Conservation (phyloP, 2,329 filamentous ascomycete species). For the Dactylellina haptotyla region DNA sequence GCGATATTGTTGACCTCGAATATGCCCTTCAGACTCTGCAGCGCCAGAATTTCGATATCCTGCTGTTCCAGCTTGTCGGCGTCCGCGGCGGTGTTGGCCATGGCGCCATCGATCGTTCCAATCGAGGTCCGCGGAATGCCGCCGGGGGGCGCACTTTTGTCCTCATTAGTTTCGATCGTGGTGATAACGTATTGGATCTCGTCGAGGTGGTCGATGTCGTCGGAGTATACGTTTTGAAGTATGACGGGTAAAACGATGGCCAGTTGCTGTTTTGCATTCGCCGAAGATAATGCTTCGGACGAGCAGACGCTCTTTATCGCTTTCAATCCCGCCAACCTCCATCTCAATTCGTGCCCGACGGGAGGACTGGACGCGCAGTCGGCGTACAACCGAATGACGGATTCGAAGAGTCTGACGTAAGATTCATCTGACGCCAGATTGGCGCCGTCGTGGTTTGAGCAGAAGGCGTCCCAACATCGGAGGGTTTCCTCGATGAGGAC, state of each 20-base stretch:
- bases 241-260: slow-evolving; percentile 83
- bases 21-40: slow-evolving; percentile 86
- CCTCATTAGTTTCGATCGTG: slow-evolving; percentile 61
- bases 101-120: slow-evolving; percentile 74
- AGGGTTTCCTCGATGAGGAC: slow-evolving; percentile 92
- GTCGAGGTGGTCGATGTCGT: slow-evolving; percentile 75
- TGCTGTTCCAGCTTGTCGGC: slow-evolving; percentile 90
- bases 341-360: slow-evolving; percentile 79
- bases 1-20: slow-evolving; percentile 82
- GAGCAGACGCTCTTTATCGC: slow-evolving; percentile 72
- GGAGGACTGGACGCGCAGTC: slow-evolving; percentile 69
- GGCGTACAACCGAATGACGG: slow-evolving; percentile 82
- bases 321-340: slow-evolving; percentile 77
- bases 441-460: slow-evolving; percentile 85
- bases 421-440: slow-evolving; percentile 85
- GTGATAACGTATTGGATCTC: slow-evolving; percentile 70
- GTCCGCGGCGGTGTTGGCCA: slow-evolving; percentile 83
- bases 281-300: slow-evolving; percentile 81
- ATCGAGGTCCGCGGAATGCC: slow-evolving; percentile 72
- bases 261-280: slow-evolving; percentile 80
- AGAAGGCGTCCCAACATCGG: slow-evolving; percentile 86
- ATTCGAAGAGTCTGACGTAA: slow-evolving; percentile 83
- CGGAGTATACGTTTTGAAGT: slow-evolving; percentile 84
- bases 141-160: slow-evolving; percentile 64
- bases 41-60: slow-evolving; percentile 82